Evolutionary conservation across 139 green algal species (phyloP).

Genomic region (Chlorella ohadii): DNA sequence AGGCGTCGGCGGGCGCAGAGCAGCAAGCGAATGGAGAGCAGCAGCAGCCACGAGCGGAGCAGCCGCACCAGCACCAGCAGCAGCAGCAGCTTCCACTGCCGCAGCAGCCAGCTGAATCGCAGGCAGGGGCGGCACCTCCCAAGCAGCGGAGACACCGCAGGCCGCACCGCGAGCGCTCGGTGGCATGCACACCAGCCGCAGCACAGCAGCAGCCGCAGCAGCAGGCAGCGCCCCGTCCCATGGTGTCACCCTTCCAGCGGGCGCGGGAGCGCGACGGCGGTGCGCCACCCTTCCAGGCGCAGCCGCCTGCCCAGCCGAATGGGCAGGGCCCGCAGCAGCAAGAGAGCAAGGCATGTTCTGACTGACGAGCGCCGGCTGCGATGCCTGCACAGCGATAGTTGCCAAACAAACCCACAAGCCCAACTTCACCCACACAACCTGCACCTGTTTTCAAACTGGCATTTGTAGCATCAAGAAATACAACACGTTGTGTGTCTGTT

Average conservation of each 20-base stretch:
- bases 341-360: not conserved
- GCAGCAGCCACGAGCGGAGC: not conserved
- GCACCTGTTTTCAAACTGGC: too few species aligned
- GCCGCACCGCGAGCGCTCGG: not conserved
- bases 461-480: too few species aligned
- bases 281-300: not conserved
- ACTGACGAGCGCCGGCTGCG: too few species aligned
- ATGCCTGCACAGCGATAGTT: too few species aligned
- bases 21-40: not conserved
- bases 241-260: not conserved
- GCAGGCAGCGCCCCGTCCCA: not conserved
- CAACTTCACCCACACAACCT: too few species aligned
- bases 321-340: not conserved
- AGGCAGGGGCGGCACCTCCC: too few species aligned
- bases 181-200: not conserved
- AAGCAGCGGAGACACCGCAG: not conserved
- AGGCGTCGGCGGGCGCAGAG: not conserved
- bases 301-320: not conserved
- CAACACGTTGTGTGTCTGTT: too few species aligned
- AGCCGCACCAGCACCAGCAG: not conserved
- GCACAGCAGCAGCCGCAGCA: not conserved
- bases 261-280: too few species aligned
- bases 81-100: not conserved
- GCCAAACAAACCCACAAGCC: too few species aligned
- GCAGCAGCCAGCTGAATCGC: not conserved